A percentile compares a stretch with the other conserved stretches of the same genome.
Evolutionary conservation across 257 asterid species (phyloP).

Genomic region (Ocimum tenuiflorum): DNA sequence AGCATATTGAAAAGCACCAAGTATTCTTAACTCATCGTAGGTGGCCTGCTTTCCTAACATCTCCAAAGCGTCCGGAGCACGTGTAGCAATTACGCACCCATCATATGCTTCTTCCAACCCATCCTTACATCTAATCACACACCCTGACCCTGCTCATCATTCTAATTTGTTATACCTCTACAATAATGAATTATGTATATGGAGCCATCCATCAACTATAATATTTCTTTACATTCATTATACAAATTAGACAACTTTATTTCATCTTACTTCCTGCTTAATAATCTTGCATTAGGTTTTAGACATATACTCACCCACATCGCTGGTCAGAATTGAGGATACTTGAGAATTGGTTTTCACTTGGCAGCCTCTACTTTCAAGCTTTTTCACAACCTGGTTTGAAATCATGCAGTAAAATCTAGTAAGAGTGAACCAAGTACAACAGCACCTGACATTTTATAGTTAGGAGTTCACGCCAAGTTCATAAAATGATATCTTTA

Average conservation of each 20-base stretch:
- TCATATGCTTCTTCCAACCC: conserved; percentile 41
- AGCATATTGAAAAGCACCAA: conserved; percentile 66
- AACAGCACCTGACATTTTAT: not conserved
- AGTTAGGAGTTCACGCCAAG: not conserved
- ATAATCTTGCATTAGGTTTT: not conserved
- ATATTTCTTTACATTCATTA: too few relatives aligned
- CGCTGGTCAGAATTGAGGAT: not conserved
- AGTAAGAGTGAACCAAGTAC: not conserved
- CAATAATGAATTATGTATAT: too few relatives aligned
- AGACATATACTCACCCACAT: conserved; percentile 34
- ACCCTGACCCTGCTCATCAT: conserved; percentile 46
- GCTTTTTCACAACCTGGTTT: conserved; percentile 45
- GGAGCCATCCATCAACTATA: too few relatives aligned
- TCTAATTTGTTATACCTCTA: not conserved
- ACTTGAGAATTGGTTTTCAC: conserved; percentile 25
- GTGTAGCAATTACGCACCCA: conserved; percentile 56
- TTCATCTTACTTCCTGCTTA: too few relatives aligned
- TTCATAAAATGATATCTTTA: too few relatives aligned
- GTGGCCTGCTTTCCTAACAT: conserved; percentile 57
- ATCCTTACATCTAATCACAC: conserved; percentile 34
- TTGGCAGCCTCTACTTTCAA: conserved; percentile 53
- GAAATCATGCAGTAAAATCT: not conserved
- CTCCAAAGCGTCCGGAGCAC: conserved; percentile 60
- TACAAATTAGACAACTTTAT: too few relatives aligned
- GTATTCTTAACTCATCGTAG: conserved; percentile 17